Base-by-base conservation (phyloP, 441 rosid genomes). In the Biscutella laevigata region DNA sequence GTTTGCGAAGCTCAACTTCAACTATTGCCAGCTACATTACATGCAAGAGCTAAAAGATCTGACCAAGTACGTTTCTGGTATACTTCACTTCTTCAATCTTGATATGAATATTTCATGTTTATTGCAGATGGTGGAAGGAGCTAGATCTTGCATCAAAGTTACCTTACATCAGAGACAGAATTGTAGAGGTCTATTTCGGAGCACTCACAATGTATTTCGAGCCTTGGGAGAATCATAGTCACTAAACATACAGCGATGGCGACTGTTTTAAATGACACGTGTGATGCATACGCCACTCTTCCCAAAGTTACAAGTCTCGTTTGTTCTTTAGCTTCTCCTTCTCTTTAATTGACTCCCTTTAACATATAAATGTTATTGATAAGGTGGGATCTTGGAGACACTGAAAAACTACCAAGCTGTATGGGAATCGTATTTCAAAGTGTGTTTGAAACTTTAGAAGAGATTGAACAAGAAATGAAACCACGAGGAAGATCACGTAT, bases 101-200 rank as follows among this genome's bases (percentile, higher is more conserved):
- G 21, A 6, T 35, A 13, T 35, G 7, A 9, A 15, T 10, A 10
- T 5, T 15, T 17, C n/a, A n/a, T 30, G 7, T 6, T n/a, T 2
- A 15, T 29, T 44, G 28, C 26, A 77, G 77, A 21, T 66, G 73
- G 77, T 64, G 69, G 71, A 64, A 64, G 10, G 64, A 71, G 1
- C 14, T 61, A 24, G 56, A 53, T n/a, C 5, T 70, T 7, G 38
- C 33, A 24, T 7, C 3, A 5, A 32, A 60, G 21, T 11, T 53
- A 4, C 36, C 71, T 1, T 72, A 34, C 19, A 57, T 57, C 11
- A 59, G 80, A 22, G 67, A 72, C 5, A 43, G 77, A 57, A 7
- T 53, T 8, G 69, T 53, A 1, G 73, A 71, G 44, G 1, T 16
- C 19, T 71, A 25, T 37, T 15, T 53, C 0, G 72, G 67, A 68